Evolutionary conservation across 140 eudicot species (phyloP).

Genomic region (Bidens hawaiensis): DNA sequence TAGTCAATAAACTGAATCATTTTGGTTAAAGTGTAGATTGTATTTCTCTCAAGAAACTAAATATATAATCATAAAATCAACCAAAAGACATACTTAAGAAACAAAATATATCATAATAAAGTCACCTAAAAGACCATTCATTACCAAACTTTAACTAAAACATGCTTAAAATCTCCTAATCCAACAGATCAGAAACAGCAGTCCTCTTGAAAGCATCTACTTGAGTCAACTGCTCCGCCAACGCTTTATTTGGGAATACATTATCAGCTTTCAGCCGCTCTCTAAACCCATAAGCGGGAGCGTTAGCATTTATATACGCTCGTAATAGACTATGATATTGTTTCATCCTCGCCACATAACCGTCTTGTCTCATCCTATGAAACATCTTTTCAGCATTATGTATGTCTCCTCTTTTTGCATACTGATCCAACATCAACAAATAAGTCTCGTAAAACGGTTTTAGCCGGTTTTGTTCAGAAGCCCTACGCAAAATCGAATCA

Average conservation of each 20-base stretch:
- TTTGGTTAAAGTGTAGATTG: too few relatives aligned
- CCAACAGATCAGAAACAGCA: constrained; percentile 53
- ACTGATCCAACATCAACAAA: constrained; percentile 54
- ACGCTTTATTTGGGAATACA: constrained; percentile 40
- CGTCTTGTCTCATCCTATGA: constrained; percentile 61
- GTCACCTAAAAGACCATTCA: background rate
- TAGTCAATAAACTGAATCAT: too few relatives aligned
- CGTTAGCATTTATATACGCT: constrained; percentile 51
- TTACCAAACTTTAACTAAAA: constrained; percentile 1
- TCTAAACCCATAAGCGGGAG: constrained; percentile 66
- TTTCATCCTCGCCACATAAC: constrained; percentile 37
- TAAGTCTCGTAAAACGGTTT: constrained; percentile 57
- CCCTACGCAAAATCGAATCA: constrained; percentile 51
- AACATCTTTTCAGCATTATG: constrained; percentile 77
- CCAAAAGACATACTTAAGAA: too few relatives aligned
- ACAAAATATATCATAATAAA: too few relatives aligned
- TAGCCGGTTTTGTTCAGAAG: constrained; percentile 29
- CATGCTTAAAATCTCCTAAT: constrained; percentile 26
- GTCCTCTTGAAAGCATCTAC: constrained; percentile 46
- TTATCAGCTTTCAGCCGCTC: constrained; percentile 77
- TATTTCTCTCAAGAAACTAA: too few relatives aligned
- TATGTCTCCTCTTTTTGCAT: constrained; percentile 66
- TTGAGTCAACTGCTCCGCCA: constrained; percentile 43
- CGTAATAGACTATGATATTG: constrained; percentile 45
- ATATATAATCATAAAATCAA: too few relatives aligned